Base-by-base conservation (phyloP, 805 yeast genomes). In the Metschnikowia vanudenii region DNA sequence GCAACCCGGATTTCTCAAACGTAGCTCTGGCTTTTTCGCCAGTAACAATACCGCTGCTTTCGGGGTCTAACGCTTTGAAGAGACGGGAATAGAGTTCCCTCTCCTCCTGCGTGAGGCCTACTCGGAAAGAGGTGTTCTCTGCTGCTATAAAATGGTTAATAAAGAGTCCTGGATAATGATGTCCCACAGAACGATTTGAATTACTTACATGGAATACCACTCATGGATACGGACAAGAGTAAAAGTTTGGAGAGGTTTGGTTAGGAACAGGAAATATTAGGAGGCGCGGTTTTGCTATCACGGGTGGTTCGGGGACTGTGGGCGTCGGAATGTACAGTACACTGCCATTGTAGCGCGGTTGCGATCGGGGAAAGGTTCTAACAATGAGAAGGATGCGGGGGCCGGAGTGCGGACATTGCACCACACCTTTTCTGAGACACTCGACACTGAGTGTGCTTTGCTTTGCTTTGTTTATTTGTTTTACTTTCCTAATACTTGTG, bases 21-120 rank as follows among this genome's bases (percentile, higher is more conserved):
- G 95, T 74, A 11, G 88, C 76, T 54, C 94, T 80, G 11, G 96
- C 88, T 33, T 84, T 81, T 32, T 85, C 91, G 30, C 99, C 99
- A 3, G 97, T 86, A 47, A 92, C 85, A 26, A 85, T 75, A 4
- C 96, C 96, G 37, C 85, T 68, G 37, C 77, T 75, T 57, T 87
- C 94, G 3, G 84, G 78, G 64, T 94, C 99, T 56, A 92, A 74
- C 37, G 85, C 74, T 51, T 79, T 79, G 74, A 94, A 94, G 43
- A 90, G 74, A 49, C 80, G 82, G n/a, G 86, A 81, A 63, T 81
- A 90, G 44, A 80, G 71, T 51, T 74, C 73, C 63, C 85, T 81
- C 67, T 94, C 99, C 50, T 88, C 96, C 19, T 82, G 73, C 9
- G 94, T 75, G 49, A 84, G 71, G 32, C 73, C 75, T 37, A 71